Conservation (phyloP, 75 land plant genomes). For the Pinus taeda region DNA sequence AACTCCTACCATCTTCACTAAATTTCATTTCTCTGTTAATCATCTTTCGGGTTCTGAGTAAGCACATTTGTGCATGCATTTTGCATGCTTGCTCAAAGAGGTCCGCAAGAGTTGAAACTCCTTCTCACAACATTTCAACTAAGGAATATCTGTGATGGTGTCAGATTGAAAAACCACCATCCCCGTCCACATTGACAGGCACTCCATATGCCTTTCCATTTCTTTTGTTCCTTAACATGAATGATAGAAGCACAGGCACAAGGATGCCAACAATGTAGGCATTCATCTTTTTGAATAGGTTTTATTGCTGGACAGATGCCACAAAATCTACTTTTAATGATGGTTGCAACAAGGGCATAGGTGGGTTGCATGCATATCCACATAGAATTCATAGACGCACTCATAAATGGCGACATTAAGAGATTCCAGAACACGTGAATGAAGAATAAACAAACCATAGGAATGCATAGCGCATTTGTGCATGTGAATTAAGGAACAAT, state of each 20-base stretch:
- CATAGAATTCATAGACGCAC: no score
- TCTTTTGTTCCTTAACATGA: conserved; percentile 43
- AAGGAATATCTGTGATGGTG: conserved; percentile 54
- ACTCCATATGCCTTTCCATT: conserved; percentile 57
- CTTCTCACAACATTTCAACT: conserved; percentile 77
- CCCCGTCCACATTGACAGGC: conserved; percentile 75
- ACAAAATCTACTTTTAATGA: not conserved
- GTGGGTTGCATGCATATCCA: not conserved
- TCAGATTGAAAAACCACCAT: conserved; percentile 63
- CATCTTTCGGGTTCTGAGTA: conserved; percentile 65
- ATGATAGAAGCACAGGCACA: conserved; percentile 52
- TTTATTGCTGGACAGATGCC: not conserved
- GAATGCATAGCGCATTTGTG: no score
- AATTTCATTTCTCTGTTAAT: conserved; percentile 58
- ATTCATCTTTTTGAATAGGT: conserved; percentile 28
- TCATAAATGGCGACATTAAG: no score
- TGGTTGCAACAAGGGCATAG: not conserved
- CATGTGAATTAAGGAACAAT: no score
- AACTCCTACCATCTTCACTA: conserved; percentile 60
- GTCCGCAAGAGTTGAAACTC: conserved; percentile 67
- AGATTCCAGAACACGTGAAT: no score
- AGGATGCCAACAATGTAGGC: conserved; percentile 52
- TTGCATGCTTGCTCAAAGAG: conserved; percentile 83
- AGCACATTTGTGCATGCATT: conserved; percentile 21
- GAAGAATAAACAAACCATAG: no score